Base-by-base conservation (phyloP, 352 stramenopile genomes). In the Pythium utonaiense region DNA sequence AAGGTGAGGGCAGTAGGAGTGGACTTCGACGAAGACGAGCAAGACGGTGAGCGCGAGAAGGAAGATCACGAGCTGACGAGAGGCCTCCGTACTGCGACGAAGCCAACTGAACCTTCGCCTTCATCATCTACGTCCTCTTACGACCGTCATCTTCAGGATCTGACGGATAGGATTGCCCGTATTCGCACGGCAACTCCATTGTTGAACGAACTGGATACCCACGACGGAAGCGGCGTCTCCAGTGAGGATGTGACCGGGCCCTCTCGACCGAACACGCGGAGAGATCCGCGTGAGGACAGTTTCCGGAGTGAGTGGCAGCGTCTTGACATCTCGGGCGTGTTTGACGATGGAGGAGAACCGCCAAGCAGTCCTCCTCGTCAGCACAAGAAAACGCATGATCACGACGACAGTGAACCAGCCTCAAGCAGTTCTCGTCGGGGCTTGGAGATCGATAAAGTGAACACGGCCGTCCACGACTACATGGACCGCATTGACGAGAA, bases 401-500 rank as follows among this genome's bases (percentile, higher is more conserved):
- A 25, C 3, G 63, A 62, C 16, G 52, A 60, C 9, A 44, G 49
- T 1, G 45, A 49, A 12, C 28, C n/a, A n/a, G n/a, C 21, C 13
- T 25, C 24, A 3, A 57, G 34, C 12, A 24, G 3, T n/a, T 57
- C 33, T 12, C 67, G 48, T 36, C 69, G 73, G 0, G 60, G 62
- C 36, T 63, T 75, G 22, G 78, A 88, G 44, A 76, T 89, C 44
- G 77, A 91, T 41, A 89, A 88, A 58, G 76, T 91, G 16, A 87
- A 91, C 55, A 67, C 69, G 19, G 73, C 74, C 1, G 79, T 91
- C 22, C 78, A 88, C 53, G 78, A 88, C 51, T 91, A 91, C 78
- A 91, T 91, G 79, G 77, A 91, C 53, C 71, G 78, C 19, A 91
- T 91, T 38, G 79, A 91, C 67, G 76, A 89, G 38, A 91, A 91